Evolutionary conservation across 768 basidiomycete genomes (phyloP).

Genomic region (Pisolithus albus): DNA sequence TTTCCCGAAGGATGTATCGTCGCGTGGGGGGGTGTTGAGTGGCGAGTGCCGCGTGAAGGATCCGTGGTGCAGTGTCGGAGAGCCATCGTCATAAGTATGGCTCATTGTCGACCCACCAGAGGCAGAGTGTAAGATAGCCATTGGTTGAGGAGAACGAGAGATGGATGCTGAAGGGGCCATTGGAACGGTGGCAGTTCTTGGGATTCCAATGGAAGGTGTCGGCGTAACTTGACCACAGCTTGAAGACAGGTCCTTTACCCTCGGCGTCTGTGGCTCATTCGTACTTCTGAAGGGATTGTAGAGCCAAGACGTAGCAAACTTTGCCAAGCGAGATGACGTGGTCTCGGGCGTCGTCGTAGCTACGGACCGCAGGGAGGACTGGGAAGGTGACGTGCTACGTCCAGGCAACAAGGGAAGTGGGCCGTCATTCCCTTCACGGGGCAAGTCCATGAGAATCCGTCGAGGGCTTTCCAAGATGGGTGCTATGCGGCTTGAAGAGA

Average conservation of each 20-base stretch:
- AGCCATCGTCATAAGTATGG: constrained; percentile 57
- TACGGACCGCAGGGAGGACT: constrained; percentile 56
- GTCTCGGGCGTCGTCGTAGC: constrained; percentile 21
- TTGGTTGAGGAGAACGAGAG: constrained; percentile 35
- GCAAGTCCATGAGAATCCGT: constrained; percentile 43
- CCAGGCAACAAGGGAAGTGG: constrained; percentile 28
- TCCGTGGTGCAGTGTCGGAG: constrained; percentile 36
- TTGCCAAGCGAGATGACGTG: constrained; percentile 39
- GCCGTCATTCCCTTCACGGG: constrained; percentile 34
- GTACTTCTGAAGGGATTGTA: constrained; percentile 69
- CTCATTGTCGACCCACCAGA: constrained; percentile 41
- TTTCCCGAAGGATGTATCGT: constrained; percentile 45
- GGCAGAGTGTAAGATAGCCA: constrained; percentile 33
- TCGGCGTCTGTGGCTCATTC: constrained; percentile 56
- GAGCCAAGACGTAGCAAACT: constrained; percentile 70
- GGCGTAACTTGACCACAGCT: constrained; percentile 21
- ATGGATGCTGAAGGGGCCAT: constrained; percentile 25
- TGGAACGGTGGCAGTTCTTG: constrained; percentile 23
- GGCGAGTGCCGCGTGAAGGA: constrained; percentile 56
- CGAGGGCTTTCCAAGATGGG: constrained; percentile 71
- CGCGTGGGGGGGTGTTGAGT: constrained; percentile 61
- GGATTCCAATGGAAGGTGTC: constrained; percentile 23
- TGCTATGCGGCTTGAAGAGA: constrained; percentile 40
- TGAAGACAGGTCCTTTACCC: constrained; percentile 44
- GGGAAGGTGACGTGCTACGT: constrained; percentile 59